Conservation (phyloP, 345 rosid genomes). For the Murraya paniculata region DNA sequence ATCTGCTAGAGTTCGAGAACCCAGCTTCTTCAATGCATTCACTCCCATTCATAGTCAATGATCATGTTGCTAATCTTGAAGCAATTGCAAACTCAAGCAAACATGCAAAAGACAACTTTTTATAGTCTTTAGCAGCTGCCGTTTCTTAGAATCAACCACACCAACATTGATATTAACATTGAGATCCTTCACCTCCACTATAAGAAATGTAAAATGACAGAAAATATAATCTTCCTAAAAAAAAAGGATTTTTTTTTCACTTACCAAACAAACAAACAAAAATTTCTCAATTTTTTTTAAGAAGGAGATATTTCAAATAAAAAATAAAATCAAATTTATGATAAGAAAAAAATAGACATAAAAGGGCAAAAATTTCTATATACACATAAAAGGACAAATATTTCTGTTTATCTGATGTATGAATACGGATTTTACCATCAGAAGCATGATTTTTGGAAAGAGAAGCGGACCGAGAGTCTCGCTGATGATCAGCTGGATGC, state of each 20-base stretch:
- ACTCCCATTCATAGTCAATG: neutral
- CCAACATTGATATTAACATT: neutral
- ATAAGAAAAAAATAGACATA: neutral
- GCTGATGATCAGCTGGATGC: slow-evolving; percentile 44
- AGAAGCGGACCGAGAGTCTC: slow-evolving; percentile 51
- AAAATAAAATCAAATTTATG: neutral
- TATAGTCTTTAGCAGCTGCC: neutral
- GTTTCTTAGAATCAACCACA: neutral
- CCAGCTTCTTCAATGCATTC: neutral
- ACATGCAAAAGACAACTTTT: neutral
- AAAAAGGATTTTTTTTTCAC: neutral
- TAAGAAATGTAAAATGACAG: neutral
- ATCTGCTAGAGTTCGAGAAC: neutral
- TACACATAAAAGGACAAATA: neutral
- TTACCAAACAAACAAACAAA: neutral
- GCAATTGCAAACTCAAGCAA: neutral
- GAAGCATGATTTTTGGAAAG: slow-evolving; percentile 57
- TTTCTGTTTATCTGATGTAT: neutral
- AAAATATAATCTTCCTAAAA: neutral
- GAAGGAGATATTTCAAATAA: neutral
- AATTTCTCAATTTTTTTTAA: neutral
- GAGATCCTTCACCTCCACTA: neutral
- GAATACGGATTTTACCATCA: slow-evolving; percentile 41
- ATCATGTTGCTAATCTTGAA: neutral
- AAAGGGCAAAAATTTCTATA: neutral